Evolutionary conservation across 331 rosid species (phyloP).

Genomic region (Telfairia occidentalis): DNA sequence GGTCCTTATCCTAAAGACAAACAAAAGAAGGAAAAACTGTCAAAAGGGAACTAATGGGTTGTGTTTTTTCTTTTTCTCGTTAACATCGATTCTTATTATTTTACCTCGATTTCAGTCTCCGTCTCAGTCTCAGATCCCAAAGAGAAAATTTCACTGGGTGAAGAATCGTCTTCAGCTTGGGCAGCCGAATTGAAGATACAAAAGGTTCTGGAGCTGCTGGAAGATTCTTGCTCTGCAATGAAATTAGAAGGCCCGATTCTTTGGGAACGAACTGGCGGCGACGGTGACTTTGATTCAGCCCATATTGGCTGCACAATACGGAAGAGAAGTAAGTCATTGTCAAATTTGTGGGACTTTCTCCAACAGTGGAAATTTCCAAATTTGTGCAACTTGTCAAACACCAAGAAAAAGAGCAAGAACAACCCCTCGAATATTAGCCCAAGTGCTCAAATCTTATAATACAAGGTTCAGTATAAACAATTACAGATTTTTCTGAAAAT

Average conservation of each 20-base stretch:
- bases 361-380: conserved; percentile 5
- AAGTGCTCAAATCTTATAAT: neutral
- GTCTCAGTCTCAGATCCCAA: conserved; percentile 40
- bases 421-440: neutral
- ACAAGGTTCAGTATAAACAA: neutral
- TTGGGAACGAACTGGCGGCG: conserved; percentile 33
- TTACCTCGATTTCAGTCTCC: conserved; percentile 45
- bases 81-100: conserved; percentile 25
- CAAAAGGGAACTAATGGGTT: conserved; percentile 2
- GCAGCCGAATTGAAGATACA: conserved; percentile 24
- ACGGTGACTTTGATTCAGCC: conserved; percentile 32
- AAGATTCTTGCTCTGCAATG: conserved; percentile 26
- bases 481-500: no score
- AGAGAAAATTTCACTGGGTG: conserved; percentile 29
- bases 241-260: conserved; percentile 31
- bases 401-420: neutral
- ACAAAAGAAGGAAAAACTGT: neutral
- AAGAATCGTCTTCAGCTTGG: conserved; percentile 33
- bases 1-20: conserved; percentile 47
- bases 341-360: neutral
- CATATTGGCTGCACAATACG: conserved; percentile 62
- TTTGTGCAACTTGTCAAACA: neutral
- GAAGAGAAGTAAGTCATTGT: neutral
- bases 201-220: conserved; percentile 20
- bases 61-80: neutral